Base-by-base conservation (phyloP, 805 yeast species). In the Candida manassasensis region DNA sequence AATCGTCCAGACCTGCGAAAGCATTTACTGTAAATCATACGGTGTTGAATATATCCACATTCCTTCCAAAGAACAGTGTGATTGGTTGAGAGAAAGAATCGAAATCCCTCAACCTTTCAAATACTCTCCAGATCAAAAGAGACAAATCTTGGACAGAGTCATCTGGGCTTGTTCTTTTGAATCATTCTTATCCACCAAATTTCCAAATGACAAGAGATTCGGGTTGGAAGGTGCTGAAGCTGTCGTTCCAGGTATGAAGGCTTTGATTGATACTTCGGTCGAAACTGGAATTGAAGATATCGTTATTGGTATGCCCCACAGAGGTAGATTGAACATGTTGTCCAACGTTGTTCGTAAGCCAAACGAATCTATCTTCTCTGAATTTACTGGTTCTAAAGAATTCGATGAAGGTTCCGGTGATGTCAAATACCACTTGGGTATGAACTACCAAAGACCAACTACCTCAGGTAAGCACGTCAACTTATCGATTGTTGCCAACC, bases 171-270 rank as follows among this genome's bases (percentile, higher is more conserved):
- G 95, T 43, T 81, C 88, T 34, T 93, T 93, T 56, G 99, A 93
- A 71, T 68, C 83, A 40, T 93, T 93, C 76, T 69, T 93, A 54
- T 78, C 96, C 32, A 81, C 96, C 39, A 93, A 93, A 69, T 93
- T 87, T 76, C 97, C 99, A 45, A 90, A 88, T 67, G 97, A 89
- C 62, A 93, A 93, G 72, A 84, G 99, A 69, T 93, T 93, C 57
- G 98, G 98, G 64, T 73, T 93, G 41, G 99, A 93, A 73, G 99
- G 99, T 71, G 95, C 95, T 46, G 99, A 93, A 70, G 73, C 95
- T 32, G 84, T 85, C 53, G 85, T 93, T 34, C 97, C 97, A 30
- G 98, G 97, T 71, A 81, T 93, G 74, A 93, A 93, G 72, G 84
- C 96, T 33, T 63, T 93, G 59, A 88, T 93, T 58, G 99, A 93